Percentiles rank a stretch among this genome's conserved stretches.
Evolutionary conservation across 2,329 filamentous ascomycete genomes (phyloP).

Genomic region (Teratosphaeria gauchensis): DNA sequence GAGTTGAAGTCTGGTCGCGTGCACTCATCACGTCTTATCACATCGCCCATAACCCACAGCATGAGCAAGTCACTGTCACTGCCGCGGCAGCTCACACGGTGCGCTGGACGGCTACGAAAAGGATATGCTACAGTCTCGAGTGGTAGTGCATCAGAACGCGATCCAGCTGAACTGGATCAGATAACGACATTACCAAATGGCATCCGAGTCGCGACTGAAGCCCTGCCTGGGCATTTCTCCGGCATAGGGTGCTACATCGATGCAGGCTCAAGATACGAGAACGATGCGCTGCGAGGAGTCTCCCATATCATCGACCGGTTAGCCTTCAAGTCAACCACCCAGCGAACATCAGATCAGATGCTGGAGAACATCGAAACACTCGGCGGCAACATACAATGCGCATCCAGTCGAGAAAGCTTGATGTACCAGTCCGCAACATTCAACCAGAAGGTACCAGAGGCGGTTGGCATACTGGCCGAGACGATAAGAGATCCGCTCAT

Average conservation of each 20-base stretch:
- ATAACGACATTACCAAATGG: conserved; percentile 88
- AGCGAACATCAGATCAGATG: conserved; percentile 69
- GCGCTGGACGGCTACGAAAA: conserved; percentile 4
- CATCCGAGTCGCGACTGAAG: conserved; percentile 87
- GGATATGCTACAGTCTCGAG: conserved; percentile 20
- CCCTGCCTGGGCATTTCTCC: conserved; percentile 85
- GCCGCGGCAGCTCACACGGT: conserved; percentile 18
- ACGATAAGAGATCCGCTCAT: conserved; percentile 81
- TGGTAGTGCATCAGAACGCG: conserved; percentile 38
- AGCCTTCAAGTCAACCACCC: conserved; percentile 80
- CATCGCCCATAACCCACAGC: background rate
- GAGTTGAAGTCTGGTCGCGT: background rate
- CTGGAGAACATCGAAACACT: conserved; percentile 77
- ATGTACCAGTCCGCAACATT: conserved; percentile 99
- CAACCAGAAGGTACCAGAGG: conserved; percentile 78
- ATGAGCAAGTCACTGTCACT: conserved; percentile 23
- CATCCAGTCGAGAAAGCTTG: conserved; percentile 85
- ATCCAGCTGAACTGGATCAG: conserved; percentile 76
- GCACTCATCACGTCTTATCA: background rate
- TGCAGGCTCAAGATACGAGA: conserved; percentile 89
- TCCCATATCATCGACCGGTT: conserved; percentile 94
- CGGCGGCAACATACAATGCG: conserved; percentile 94
- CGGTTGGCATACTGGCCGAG: conserved; percentile 78
- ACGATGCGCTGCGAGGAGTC: conserved; percentile 70
- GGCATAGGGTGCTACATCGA: conserved; percentile 94